Evolutionary conservation across 306 rosid species (phyloP), one percentile per base, ranked within the genome.

Genomic region (Prunus mume): DNA sequence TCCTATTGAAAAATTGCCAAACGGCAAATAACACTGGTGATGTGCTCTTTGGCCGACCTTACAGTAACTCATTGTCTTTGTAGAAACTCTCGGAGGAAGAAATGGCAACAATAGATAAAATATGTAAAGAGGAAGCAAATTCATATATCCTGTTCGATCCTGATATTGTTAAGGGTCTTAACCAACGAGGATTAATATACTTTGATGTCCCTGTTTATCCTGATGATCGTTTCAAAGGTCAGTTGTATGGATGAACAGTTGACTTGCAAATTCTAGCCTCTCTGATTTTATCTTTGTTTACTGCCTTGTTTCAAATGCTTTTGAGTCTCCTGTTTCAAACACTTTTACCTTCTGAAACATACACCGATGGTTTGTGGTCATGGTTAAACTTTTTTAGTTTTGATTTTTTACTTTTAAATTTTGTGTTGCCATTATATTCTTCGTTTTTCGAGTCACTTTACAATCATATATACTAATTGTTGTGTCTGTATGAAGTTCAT

Each of bases 71-170:
- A 74, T 43, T 75, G 18, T 65, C 34, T 79, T 51, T 78, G 47
- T 83, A 94, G 98, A 94, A 88, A 91, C 96, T 94, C 72, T 88
- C 95, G 13, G 93, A 90, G 76, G 98, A 90, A 79, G 98, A 94
- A 82, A 87, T 65, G 85, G 91, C 91, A 68, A 85, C 89, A 49
- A 87, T 91, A 82, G 98, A 94, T 88, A 91, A 91, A 90, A 71
- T 90, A 62, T 90, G 98, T 80, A 82, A 88, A 88, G 97, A 88
- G 84, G 97, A 91, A 72, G 97, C 79, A 74, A 91, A 91, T 87
- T 94, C 96, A 81, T 88, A 80, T 81, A 83, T 83, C 63, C 69
- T 83, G 58, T 91, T 90, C 62, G 94, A 94, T 75, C 90, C 96
- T 64, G 87, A 88, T 32, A 32, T 86, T 58, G 79, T 90, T 51